Base-by-base conservation (phyloP, 495 filamentous ascomycete species). In the Polyplosphaeria fusca region DNA sequence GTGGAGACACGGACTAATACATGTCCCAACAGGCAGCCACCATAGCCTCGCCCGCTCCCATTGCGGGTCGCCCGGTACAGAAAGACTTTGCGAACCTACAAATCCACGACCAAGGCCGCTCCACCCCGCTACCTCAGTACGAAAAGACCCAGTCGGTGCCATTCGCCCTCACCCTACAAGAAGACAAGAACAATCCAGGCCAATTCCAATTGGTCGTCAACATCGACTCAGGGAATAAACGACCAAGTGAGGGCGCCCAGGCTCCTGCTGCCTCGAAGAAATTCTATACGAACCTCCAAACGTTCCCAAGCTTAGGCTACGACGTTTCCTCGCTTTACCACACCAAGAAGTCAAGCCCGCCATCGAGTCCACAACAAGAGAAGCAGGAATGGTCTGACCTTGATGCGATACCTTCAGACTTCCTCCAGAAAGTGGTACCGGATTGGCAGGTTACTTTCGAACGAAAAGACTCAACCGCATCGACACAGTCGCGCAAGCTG, bases 301-400 rank as follows among this genome's bases (percentile, higher is more conserved):
- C 47, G 11, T 24, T 60, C 11, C 61, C 61, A 24, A 58, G 61
- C 27, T 23, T 60, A 24, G 61, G 61, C 9, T 64, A 60, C 30
- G 52, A 64, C 32, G 61, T 60, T 9, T 64, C 61, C 3, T 23
- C 44, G 20, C 50, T 64, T 24, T 60, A 64, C 25, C 55, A 52
- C 11, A 60, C 61, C 7, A 44, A 52, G 55, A 52, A 55, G 23
- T 64, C 56, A 18, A 64, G 61, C 38, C 61, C 61, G 4, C 61
- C 61, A 0, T 30, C 50, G 20, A 64, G 45, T 46, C 61, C 61
- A 0, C 55, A 64, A 20, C 12, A 50, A 12, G 61, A 64, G 12
- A 46, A n/a, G 16, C 55, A 64, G n/a, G 61, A 42, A 41, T 64
- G 61, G 61, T 64, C 61, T n/a, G 61, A 64, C 42, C 47, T 64